These are phyloP conservation scores for Tilletiopsis washingtonensis DNA, from an alignment of 1,284 basidiomycete genomes.

Conservation along the genomic window DNA sequence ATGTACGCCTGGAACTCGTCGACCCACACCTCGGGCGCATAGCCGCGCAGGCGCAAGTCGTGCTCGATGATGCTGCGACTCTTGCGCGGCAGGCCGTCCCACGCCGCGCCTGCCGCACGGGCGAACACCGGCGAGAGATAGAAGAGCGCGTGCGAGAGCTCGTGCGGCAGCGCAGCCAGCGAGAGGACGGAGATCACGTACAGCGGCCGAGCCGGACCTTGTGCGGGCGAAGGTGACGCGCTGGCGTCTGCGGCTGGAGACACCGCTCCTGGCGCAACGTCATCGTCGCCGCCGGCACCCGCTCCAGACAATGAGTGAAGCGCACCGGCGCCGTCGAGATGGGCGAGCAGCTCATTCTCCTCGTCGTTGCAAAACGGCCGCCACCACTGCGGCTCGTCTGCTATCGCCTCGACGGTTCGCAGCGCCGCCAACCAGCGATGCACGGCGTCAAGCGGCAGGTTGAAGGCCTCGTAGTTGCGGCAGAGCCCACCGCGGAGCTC, in stretches of 20 bases:
- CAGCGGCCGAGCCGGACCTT: too few relatives aligned
- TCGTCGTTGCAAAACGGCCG: conserved; percentile 17
- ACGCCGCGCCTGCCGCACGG: conserved; percentile 13
- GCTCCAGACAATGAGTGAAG: background rate
- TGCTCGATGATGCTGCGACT: conserved; percentile 25
- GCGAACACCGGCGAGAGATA: conserved; percentile 30
- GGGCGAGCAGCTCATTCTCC: conserved; percentile 23
- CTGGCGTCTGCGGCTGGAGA: too few relatives aligned
- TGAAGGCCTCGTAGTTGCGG: conserved; percentile 41
- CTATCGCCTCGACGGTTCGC: conserved; percentile 4
- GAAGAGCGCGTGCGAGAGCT: conserved; percentile 39
- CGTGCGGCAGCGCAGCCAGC: conserved; percentile 31
- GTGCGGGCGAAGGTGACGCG: too few relatives aligned
- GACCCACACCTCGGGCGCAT: conserved; percentile 24
- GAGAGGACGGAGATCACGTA: conserved; percentile 38
- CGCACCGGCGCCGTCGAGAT: conserved; percentile 12
- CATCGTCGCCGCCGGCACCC: too few relatives aligned
- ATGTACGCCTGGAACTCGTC: conserved; percentile 44
- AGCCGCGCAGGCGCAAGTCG: conserved; percentile 35
- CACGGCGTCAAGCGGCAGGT: conserved; percentile 28
- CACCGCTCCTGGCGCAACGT: too few relatives aligned
- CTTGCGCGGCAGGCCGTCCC: conserved; percentile 14
- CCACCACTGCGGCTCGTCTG: conserved; percentile 21
- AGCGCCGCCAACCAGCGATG: conserved; percentile 32
- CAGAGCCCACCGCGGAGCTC: conserved; percentile 27